Evolutionary conservation across 2,329 filamentous ascomycete species (phyloP).

Genomic region (Fusarium sacchari): DNA sequence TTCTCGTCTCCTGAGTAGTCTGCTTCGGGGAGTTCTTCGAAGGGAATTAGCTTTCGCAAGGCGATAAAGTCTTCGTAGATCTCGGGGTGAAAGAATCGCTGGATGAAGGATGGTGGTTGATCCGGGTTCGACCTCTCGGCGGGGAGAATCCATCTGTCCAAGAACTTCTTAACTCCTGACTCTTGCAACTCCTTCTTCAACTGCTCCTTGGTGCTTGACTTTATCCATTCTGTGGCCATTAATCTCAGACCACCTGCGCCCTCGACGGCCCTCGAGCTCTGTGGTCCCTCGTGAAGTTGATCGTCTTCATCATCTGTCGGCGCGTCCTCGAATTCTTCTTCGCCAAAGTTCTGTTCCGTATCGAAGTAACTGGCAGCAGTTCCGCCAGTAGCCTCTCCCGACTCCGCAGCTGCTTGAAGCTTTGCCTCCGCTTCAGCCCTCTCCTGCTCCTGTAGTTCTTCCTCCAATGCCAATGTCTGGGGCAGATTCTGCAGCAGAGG

Average conservation of each 20-base stretch:
- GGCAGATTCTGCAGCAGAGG: constrained; percentile 84
- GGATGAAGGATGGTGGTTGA: constrained; percentile 61
- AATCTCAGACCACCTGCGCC: constrained; percentile 50
- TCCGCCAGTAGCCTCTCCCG: constrained; percentile 26
- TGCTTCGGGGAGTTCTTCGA: constrained; percentile 54
- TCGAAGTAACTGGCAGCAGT: constrained; percentile 52
- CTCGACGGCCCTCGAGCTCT: constrained; percentile 50
- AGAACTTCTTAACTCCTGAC: constrained; percentile 43
- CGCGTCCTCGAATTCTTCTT: constrained; percentile 44
- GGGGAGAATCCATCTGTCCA: constrained; percentile 44
- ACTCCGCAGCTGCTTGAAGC: constrained; percentile 37
- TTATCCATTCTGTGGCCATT: constrained; percentile 49
- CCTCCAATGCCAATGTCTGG: constrained; percentile 70
- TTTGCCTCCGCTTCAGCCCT: constrained; percentile 57
- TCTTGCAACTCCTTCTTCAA: constrained; percentile 39
- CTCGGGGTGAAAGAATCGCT: constrained; percentile 81
- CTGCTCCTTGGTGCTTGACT: constrained; percentile 51
- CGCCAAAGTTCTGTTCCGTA: constrained; percentile 48
- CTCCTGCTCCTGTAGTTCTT: constrained; percentile 57
- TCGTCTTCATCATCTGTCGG: constrained; percentile 44
- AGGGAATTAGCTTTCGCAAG: constrained; percentile 75
- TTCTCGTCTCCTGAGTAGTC: constrained; percentile 64
- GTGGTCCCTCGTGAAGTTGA: constrained; percentile 29
- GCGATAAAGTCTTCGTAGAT: constrained; percentile 77
- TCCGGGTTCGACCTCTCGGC: constrained; percentile 41